Conservation (phyloP, 257 asterid genomes). For the Nicotiana tabacum region DNA sequence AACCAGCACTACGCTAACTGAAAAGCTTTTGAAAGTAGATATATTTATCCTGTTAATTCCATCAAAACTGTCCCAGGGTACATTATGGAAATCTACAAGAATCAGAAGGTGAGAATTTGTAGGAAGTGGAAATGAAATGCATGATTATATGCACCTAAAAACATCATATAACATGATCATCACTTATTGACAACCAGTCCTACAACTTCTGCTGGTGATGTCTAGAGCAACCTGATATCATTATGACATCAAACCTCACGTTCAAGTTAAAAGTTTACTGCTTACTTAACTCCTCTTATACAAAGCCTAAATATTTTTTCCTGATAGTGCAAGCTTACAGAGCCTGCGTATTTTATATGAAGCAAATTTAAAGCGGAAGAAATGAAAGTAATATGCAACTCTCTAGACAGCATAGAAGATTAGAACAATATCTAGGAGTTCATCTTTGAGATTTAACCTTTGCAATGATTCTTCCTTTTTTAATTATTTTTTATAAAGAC, state of each 20-base stretch:
- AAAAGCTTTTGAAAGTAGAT: not conserved
- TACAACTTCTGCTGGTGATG: not conserved
- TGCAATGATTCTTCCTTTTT: not conserved
- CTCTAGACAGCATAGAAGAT: not conserved
- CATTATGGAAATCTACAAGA: not conserved
- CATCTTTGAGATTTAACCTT: not conserved
- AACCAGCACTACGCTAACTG: not conserved
- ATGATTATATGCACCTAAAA: not conserved
- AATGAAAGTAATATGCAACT: not conserved
- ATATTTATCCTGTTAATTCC: not conserved
- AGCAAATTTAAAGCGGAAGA: not conserved
- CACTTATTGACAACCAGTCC: not conserved
- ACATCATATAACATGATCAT: not conserved
- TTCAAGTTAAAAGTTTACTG: not conserved
- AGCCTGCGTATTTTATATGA: not conserved
- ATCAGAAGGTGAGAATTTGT: not conserved
- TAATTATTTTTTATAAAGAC: no score
- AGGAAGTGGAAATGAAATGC: not conserved
- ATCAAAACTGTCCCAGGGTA: not conserved
- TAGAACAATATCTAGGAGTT: not conserved
- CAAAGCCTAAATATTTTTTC: not conserved
- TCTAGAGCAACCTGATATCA: not conserved
- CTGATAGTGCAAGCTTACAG: no score
- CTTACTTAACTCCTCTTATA: not conserved
- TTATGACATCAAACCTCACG: not conserved